Percentiles rank a stretch among this genome's conserved stretches.
Conservation (phyloP, 2,329 filamentous ascomycete genomes). For the Trichoderma endophyticum region DNA sequence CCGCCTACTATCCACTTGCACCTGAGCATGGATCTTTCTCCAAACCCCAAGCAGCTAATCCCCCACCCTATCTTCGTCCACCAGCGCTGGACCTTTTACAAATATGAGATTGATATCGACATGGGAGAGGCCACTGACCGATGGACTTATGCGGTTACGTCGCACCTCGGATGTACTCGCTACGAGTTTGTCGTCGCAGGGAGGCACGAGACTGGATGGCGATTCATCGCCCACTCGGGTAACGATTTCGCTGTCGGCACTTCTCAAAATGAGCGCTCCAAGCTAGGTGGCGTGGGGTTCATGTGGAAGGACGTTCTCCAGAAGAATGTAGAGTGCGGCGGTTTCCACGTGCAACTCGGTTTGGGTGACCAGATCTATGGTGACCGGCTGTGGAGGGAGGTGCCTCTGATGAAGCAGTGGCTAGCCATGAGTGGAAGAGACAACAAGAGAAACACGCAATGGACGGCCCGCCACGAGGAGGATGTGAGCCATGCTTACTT, state of each 20-base stretch:
- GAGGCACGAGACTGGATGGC: slow-evolving; percentile 85
- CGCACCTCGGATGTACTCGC: slow-evolving; percentile 92
- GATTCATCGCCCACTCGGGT: slow-evolving; percentile 91
- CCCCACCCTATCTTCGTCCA: slow-evolving; percentile 81
- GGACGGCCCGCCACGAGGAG: slow-evolving; percentile 93
- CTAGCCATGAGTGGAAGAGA: slow-evolving; percentile 89
- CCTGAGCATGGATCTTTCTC: slow-evolving; percentile 82
- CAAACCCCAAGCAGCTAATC: slow-evolving; percentile 84
- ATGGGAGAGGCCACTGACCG: slow-evolving; percentile 85
- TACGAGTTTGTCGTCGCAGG: slow-evolving; percentile 97
- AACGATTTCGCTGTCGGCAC: slow-evolving; percentile 93
- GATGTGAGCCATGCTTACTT: slow-evolving; percentile 96
- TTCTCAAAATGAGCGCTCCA: slow-evolving; percentile 77
- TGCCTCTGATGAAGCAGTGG: slow-evolving; percentile 92
- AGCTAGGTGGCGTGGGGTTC: slow-evolving; percentile 82
- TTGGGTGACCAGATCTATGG: slow-evolving; percentile 94
- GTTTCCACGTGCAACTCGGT: slow-evolving; percentile 91
- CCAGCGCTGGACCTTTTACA: slow-evolving; percentile 92
- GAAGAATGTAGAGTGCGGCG: slow-evolving; percentile 93
- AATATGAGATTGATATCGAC: slow-evolving; percentile 83
- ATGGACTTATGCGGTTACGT: slow-evolving; percentile 98
- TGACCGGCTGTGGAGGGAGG: slow-evolving; percentile 93
- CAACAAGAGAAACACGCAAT: slow-evolving; percentile 81
- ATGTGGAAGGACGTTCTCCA: slow-evolving; percentile 99
- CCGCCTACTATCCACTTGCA: slow-evolving; percentile 96